phyloP scores from a whole-genome alignment of 75 land plant species.

The Adiantum capillusveneris region DNA sequence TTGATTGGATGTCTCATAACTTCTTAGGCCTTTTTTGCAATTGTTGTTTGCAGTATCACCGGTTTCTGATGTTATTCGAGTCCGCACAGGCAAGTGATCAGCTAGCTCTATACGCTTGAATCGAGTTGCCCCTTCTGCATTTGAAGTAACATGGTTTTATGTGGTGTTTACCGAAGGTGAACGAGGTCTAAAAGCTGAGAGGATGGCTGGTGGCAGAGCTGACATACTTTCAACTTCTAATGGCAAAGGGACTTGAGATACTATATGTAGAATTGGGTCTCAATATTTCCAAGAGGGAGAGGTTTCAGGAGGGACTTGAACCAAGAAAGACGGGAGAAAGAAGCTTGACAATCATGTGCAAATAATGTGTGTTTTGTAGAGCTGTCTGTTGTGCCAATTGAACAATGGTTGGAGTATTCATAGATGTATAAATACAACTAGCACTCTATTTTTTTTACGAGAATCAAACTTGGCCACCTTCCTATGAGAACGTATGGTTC shows the following conservation, averaged over 20 bases:
- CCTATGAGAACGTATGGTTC: too few relatives aligned
- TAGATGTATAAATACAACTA: too few relatives aligned
- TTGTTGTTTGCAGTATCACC: constrained; percentile 53
- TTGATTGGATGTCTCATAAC: not conserved
- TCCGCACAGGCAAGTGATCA: constrained; percentile 53
- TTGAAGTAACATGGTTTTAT: not conserved
- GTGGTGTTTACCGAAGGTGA: constrained; percentile 38
- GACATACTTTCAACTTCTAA: constrained; percentile 28
- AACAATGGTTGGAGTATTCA: too few relatives aligned
- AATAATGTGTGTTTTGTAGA: too few relatives aligned
- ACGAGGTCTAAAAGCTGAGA: constrained; percentile 62
- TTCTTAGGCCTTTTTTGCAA: not conserved
- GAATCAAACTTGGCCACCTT: too few relatives aligned
- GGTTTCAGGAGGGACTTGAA: too few relatives aligned
- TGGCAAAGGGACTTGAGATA: not conserved
- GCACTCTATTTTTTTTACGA: too few relatives aligned
- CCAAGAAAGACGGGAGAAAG: too few relatives aligned
- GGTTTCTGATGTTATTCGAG: constrained; percentile 61
- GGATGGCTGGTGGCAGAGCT: constrained; percentile 65
- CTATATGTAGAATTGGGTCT: too few relatives aligned
- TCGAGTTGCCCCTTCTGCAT: not conserved
- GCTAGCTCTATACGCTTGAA: not conserved
- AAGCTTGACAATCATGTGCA: too few relatives aligned
- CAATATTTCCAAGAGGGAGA: too few relatives aligned
- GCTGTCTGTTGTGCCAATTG: too few relatives aligned